Evolutionary conservation across 2,329 filamentous ascomycete species (phyloP).

Genomic region (Tolypocladium nubicola): DNA sequence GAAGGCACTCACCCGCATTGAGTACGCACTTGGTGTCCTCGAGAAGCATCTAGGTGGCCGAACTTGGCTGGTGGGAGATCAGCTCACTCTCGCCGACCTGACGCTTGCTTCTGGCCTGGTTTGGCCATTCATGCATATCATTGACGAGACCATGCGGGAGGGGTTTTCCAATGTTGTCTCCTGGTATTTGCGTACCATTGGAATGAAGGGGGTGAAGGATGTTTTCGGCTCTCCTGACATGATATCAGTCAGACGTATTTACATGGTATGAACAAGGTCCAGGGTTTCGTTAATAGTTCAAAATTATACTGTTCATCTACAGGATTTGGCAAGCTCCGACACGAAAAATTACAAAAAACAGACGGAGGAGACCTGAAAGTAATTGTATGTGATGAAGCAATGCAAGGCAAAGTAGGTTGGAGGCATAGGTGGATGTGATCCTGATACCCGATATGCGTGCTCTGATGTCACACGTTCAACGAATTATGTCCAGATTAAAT

Average conservation of each 20-base stretch:
- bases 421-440: too few species aligned
- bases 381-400: too few species aligned
- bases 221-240: neutral
- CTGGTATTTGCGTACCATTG: neutral
- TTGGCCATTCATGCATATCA: neutral
- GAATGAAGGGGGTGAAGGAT: neutral
- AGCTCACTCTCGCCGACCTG: conserved; percentile 1
- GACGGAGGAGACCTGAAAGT: too few species aligned
- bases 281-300: too few species aligned
- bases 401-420: too few species aligned
- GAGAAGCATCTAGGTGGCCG: neutral
- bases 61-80: conserved; percentile 2
- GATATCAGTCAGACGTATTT: neutral
- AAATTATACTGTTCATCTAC: too few species aligned
- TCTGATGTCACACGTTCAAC: too few species aligned
- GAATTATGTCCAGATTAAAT: too few species aligned
- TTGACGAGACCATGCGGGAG: neutral
- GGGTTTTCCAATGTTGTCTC: neutral
- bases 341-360: too few species aligned
- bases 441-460: too few species aligned
- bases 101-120: neutral
- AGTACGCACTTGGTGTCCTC: neutral
- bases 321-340: too few species aligned
- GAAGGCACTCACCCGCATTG: neutral
- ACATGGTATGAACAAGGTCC: too few species aligned